These are phyloP conservation scores for Diaporthe sp. DNA, from an alignment of 2,329 filamentous ascomycete species.

Conservation along the genomic window DNA sequence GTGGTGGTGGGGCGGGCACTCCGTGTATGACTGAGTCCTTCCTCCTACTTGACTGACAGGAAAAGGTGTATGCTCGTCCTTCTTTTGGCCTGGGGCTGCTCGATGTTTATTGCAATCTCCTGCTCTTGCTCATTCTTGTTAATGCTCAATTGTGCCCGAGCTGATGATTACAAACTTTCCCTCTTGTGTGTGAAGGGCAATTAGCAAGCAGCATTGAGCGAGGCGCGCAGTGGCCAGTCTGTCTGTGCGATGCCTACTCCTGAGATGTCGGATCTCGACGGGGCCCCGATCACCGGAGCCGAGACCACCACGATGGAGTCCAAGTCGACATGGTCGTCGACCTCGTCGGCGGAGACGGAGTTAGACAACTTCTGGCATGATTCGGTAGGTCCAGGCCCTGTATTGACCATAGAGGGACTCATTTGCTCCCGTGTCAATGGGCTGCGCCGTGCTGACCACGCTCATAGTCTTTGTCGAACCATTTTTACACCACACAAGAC, in stretches of 20 bases:
- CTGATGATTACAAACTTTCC: conserved; percentile 2
- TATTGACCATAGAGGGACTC: not conserved
- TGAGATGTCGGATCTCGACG: conserved; percentile 32
- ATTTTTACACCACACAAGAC: conserved; percentile 42
- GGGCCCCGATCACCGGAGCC: conserved; percentile 20
- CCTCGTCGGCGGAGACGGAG: conserved; percentile 39
- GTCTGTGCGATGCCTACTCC: conserved; percentile 29
- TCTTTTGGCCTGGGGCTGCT: not conserved
- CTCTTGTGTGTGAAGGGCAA: not conserved
- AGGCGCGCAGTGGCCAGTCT: not conserved
- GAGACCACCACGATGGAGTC: conserved; percentile 27
- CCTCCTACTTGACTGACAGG: conserved; percentile 10
- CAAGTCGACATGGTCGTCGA: conserved; percentile 41
- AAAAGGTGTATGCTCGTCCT: conserved; percentile 30
- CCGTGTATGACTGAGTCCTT: conserved; percentile 37
- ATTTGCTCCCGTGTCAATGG: not conserved
- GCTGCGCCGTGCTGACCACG: conserved; percentile 10
- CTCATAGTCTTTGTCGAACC: conserved; percentile 35
- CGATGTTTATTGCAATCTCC: not conserved
- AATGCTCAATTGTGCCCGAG: conserved; percentile 41
- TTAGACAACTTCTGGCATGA: conserved; percentile 41
- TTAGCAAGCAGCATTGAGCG: conserved; percentile 12
- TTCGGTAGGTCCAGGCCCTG: conserved; percentile 31
- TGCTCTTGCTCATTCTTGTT: conserved; percentile 38
- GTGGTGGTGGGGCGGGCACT: conserved; percentile 26